Evolutionary conservation across 2,329 filamentous ascomycete genomes (phyloP).

Genomic region (Botrytis galanthina): DNA sequence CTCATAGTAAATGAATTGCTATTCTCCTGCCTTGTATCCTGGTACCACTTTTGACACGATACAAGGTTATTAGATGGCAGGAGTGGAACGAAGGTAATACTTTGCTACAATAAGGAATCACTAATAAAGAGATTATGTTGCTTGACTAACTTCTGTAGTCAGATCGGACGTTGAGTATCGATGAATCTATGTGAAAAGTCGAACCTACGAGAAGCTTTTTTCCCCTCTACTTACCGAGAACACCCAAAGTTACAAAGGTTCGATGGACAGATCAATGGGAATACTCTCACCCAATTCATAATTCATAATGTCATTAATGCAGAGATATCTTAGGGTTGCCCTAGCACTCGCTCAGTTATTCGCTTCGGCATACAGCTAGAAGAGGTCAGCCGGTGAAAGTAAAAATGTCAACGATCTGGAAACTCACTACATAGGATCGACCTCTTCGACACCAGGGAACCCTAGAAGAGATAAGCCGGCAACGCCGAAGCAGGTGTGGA

Average conservation of each 20-base stretch:
- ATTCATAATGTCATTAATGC: constrained; percentile 1
- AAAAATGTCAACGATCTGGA: neutral
- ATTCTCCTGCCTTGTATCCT: constrained; percentile 73
- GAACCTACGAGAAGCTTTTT: neutral
- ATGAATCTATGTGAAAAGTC: neutral
- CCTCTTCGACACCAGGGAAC: constrained; percentile 71
- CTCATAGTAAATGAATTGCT: constrained; percentile 45
- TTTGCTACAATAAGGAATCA: neutral
- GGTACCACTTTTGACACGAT: constrained; percentile 49
- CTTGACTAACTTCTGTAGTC: neutral
- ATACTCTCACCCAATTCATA: neutral
- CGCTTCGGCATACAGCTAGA: constrained; percentile 68
- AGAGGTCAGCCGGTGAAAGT: constrained; percentile 23
- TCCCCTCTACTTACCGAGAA: neutral
- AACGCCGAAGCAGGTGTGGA: constrained; percentile 88
- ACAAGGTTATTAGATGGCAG: constrained; percentile 70
- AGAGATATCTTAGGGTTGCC: constrained; percentile 33
- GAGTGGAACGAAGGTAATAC: constrained; percentile 44
- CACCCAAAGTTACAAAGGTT: neutral
- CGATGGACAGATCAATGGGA: neutral
- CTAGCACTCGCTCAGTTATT: constrained; percentile 59
- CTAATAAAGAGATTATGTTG: neutral
- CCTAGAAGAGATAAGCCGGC: constrained; percentile 83
- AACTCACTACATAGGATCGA: constrained; percentile 82
- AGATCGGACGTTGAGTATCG: neutral